These are phyloP conservation scores for Penicillium sp. DNA, from an alignment of 2,329 filamentous ascomycete species.

Conservation along the genomic window DNA sequence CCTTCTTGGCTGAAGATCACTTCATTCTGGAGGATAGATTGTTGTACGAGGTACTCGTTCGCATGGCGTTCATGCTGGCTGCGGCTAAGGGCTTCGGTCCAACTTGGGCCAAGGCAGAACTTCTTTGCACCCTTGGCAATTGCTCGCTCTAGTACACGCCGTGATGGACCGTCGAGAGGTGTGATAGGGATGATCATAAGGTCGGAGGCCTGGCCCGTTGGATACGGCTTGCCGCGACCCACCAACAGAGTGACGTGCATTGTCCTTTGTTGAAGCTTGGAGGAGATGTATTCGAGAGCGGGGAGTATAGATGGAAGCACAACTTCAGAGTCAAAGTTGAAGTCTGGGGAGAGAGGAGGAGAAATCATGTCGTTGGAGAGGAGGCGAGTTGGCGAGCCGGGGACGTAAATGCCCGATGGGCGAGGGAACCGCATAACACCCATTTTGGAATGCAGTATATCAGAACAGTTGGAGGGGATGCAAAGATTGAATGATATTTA, in stretches of 20 bases:
- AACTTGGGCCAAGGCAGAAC: constrained; percentile 44
- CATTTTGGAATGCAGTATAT: constrained; percentile 28
- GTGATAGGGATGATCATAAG: constrained; percentile 45
- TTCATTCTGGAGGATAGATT: constrained; percentile 50
- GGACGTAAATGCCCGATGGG: constrained; percentile 42
- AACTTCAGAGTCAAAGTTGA: constrained; percentile 44
- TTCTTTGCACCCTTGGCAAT: constrained; percentile 43
- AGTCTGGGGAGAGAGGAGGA: constrained; percentile 43
- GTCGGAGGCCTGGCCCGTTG: constrained; percentile 44
- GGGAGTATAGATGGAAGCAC: constrained; percentile 43
- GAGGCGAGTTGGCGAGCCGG: constrained; percentile 38
- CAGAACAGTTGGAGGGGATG: background rate
- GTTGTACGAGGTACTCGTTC: constrained; percentile 47
- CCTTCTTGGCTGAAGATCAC: constrained; percentile 51
- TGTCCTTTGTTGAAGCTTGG: constrained; percentile 44
- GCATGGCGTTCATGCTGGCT: constrained; percentile 41
- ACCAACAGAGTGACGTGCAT: constrained; percentile 48
- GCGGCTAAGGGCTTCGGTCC: constrained; percentile 44
- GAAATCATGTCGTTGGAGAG: constrained; percentile 49
- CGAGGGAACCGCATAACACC: constrained; percentile 42
- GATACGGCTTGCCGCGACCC: constrained; percentile 45
- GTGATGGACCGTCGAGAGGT: constrained; percentile 35
- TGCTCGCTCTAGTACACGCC: constrained; percentile 39
- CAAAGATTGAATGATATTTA: background rate
- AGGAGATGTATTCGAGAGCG: constrained; percentile 48